Evolutionary conservation across 2,329 filamentous ascomycete species (phyloP), one percentile per base, ranked within the genome.

Genomic region (Rutstroemia sydowiana): DNA sequence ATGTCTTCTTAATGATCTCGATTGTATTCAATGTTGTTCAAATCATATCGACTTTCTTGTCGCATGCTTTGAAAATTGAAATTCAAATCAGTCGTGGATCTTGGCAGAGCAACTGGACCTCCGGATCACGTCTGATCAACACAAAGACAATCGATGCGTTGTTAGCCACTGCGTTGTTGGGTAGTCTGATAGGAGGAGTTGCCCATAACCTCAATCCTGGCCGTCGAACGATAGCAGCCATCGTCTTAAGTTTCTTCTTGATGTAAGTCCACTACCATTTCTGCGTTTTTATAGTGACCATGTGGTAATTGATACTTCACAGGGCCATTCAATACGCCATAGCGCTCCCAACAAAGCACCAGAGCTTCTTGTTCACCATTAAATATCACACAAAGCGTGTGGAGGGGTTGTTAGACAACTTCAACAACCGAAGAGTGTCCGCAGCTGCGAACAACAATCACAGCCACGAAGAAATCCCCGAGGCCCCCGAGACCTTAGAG

Each of bases 281-380:
- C 5, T 23, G 10, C 34, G 34, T 13, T 5, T 37, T 11, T 37
- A n/a, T 37, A 28, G 10, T 5, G 26, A 28, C 9, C 9, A 18
- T n/a, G 6, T 20, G 18, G 16, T 30, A 9, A 21, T 30, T 13
- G 32, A 14, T 30, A 9, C 18, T 13, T 13, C 13, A 30, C 5
- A 48, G 36, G 23, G 13, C 18, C n/a, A n/a, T 48, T 8, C 46
- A 48, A 48, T 48, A 32, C 26, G 41, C 41, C 36, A 48, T 48
- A 10, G 46, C 46, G 5, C 37, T 41, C 8, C 46, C 46, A 11
- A 34, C 40, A 11, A 28, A 30, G 40, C 14, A 40, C 23, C 36
- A 26, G 9, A 48, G n/a, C 5, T 48, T 48, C 18, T 18, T 16
- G 20, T 10, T 48, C 11, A 40, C 14, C 18, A 40, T 48, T 10